phyloP scores from a whole-genome alignment of 345 rosid genomes.

The Bruguiera sexangula region DNA sequence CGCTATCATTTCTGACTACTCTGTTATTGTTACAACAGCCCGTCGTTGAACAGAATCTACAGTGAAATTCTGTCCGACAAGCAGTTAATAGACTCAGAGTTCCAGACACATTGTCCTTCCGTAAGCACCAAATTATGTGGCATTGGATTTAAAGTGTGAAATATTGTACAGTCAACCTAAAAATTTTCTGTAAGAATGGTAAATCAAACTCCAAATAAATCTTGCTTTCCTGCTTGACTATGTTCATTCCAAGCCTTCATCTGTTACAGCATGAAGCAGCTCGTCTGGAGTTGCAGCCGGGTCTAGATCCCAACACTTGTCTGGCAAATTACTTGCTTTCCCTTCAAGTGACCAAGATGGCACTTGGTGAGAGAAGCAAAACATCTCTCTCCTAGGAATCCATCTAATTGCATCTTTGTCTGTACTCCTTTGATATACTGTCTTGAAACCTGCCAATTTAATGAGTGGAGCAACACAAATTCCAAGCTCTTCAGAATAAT shows the following conservation, averaged over 20 bases:
- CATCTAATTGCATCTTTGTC: conserved; percentile 60
- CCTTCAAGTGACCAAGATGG: conserved; percentile 84
- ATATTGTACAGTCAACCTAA: conserved; percentile 65
- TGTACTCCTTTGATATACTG: conserved; percentile 66
- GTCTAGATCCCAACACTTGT: conserved; percentile 91
- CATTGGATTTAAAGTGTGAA: conserved; percentile 45
- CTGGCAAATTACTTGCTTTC: conserved; percentile 54
- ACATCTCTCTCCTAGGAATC: conserved; percentile 93
- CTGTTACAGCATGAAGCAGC: conserved; percentile 58
- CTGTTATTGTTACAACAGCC: conserved; percentile 23
- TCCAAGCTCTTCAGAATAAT: conserved; percentile 89
- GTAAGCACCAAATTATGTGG: conserved; percentile 34
- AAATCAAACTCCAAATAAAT: conserved; percentile 34
- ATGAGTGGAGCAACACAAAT: conserved; percentile 71
- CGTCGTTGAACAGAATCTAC: not conserved
- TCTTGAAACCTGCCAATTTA: conserved; percentile 79
- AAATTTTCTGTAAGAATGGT: conserved; percentile 45
- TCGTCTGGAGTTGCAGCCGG: conserved; percentile 98
- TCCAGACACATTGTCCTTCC: conserved; percentile 25
- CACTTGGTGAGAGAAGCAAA: conserved; percentile 85
- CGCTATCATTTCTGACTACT: conserved; percentile 11
- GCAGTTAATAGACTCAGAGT: conserved; percentile 33
- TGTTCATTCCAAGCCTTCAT: conserved; percentile 34
- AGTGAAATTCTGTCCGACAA: conserved; percentile 16
- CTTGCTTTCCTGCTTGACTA: conserved; percentile 21